Evolutionary conservation across 345 rosid genomes (phyloP).

Genomic region (Euclidium syriacum): DNA sequence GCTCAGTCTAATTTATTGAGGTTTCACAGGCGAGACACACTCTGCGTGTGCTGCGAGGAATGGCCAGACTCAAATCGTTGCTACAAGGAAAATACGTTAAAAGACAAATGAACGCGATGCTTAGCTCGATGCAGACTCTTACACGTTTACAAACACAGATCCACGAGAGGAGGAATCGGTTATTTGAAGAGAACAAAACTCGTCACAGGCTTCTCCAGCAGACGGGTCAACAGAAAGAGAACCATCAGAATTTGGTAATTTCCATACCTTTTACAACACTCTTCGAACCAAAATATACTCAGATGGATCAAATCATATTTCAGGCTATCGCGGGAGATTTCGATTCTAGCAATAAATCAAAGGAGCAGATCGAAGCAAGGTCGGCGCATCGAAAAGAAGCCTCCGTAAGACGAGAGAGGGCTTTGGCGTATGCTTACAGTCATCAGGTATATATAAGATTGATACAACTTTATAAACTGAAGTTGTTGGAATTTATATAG

Average conservation of each 20-base stretch:
- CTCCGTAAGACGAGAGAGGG: conserved; percentile 83
- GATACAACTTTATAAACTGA: background rate
- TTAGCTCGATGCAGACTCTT: conserved; percentile 84
- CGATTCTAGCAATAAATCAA: conserved; percentile 60
- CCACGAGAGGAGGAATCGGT: conserved; percentile 60
- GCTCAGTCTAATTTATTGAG: background rate
- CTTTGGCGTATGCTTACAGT: conserved; percentile 81
- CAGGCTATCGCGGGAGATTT: conserved; percentile 43
- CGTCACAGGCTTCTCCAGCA: conserved; percentile 62
- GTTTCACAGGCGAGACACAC: conserved; percentile 68
- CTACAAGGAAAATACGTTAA: conserved; percentile 65
- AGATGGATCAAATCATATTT: background rate
- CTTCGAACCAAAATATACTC: background rate
- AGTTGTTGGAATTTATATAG: background rate
- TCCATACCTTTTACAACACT: conserved; percentile 10
- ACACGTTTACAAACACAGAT: conserved; percentile 75
- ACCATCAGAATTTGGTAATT: conserved; percentile 40
- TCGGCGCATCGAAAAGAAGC: conserved; percentile 56
- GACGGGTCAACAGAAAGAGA: conserved; percentile 31
- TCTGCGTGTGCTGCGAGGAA: conserved; percentile 68
- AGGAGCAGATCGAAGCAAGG: conserved; percentile 56
- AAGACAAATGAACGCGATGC: conserved; percentile 65
- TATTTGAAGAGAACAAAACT: conserved; percentile 73
- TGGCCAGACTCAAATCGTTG: conserved; percentile 66
- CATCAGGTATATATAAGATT: conserved; percentile 58